Evolutionary conservation across 352 stramenopile genomes (phyloP).

Genomic region (Pythium vanterpoolii): DNA sequence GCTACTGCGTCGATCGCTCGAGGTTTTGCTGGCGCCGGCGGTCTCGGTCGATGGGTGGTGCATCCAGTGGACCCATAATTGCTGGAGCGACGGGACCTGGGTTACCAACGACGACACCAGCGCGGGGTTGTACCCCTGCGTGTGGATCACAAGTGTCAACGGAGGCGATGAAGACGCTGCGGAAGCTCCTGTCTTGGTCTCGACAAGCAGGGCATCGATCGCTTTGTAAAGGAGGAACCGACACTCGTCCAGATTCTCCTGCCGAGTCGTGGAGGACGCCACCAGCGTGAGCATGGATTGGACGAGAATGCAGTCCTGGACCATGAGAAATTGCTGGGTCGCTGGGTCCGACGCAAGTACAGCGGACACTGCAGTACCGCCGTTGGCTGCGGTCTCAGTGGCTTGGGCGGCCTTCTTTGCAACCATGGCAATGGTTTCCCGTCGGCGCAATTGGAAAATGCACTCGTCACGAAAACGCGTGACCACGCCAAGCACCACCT

Average conservation of each 20-base stretch:
- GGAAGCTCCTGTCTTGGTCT: not conserved
- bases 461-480: constrained; percentile 38
- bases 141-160: constrained; percentile 41
- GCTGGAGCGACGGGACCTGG: constrained; percentile 37
- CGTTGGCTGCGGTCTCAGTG: constrained; percentile 4
- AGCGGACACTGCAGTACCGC: constrained; percentile 1
- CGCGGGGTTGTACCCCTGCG: constrained; percentile 43
- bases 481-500: constrained; percentile 37
- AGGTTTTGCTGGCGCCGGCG: not conserved
- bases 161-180: constrained; percentile 21
- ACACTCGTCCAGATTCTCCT: constrained; percentile 6
- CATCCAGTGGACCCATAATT: constrained; percentile 61
- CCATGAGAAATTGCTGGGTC: constrained; percentile 42
- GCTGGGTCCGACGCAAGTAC: constrained; percentile 15
- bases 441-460: constrained; percentile 40
- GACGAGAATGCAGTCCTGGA: constrained; percentile 56
- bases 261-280: not conserved
- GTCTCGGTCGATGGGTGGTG: constrained; percentile 6
- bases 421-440: constrained; percentile 28
- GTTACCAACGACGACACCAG: constrained; percentile 33
- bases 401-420: constrained; percentile 15
- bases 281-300: constrained; percentile 45
- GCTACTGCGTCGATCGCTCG: not conserved
- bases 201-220: constrained; percentile 4
- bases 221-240: constrained; percentile 2